phyloP scores from a whole-genome alignment of 1,139 yeast genomes.

The Saccharomyces hybrid region DNA sequence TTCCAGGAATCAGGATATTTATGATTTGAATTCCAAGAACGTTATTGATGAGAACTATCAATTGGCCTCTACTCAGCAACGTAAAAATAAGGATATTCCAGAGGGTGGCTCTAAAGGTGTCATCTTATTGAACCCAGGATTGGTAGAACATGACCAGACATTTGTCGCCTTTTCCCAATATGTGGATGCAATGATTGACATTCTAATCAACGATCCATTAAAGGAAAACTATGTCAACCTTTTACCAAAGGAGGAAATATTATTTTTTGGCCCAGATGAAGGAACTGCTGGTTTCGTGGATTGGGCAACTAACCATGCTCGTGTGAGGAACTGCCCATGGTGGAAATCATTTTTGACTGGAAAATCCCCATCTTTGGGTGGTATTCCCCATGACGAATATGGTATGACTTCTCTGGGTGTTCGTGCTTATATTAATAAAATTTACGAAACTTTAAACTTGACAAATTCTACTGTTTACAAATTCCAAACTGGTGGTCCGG shows the following conservation, averaged over 20 bases:
- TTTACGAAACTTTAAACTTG: conserved; percentile 70
- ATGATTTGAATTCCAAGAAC: conserved; percentile 75
- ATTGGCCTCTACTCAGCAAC: conserved; percentile 92
- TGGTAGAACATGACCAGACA: conserved; percentile 71
- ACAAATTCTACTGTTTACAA: conserved; percentile 56
- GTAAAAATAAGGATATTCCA: conserved; percentile 95
- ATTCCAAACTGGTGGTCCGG: conserved; percentile 98
- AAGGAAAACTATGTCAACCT: conserved; percentile 83
- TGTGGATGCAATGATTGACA: conserved; percentile 82
- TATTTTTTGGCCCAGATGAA: conserved; percentile 97
- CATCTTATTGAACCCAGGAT: conserved; percentile 69
- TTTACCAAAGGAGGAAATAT: conserved; percentile 75
- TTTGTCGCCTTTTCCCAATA: conserved; percentile 86
- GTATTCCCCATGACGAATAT: conserved; percentile 95
- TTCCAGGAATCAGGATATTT: conserved; percentile 79
- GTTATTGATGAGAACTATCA: conserved; percentile 95
- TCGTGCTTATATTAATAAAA: conserved; percentile 83
- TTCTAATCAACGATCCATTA: conserved; percentile 69
- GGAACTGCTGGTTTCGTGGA: conserved; percentile 93
- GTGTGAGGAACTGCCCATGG: conserved; percentile 92
- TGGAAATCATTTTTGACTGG: conserved; percentile 99
- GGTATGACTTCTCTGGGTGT: conserved; percentile 97
- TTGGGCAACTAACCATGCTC: conserved; percentile 98
- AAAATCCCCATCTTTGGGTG: conserved; percentile 85
- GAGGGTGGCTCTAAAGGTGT: conserved; percentile 99